phyloP scores from a whole-genome alignment of 495 filamentous ascomycete species.

The Xylaria castorea region DNA sequence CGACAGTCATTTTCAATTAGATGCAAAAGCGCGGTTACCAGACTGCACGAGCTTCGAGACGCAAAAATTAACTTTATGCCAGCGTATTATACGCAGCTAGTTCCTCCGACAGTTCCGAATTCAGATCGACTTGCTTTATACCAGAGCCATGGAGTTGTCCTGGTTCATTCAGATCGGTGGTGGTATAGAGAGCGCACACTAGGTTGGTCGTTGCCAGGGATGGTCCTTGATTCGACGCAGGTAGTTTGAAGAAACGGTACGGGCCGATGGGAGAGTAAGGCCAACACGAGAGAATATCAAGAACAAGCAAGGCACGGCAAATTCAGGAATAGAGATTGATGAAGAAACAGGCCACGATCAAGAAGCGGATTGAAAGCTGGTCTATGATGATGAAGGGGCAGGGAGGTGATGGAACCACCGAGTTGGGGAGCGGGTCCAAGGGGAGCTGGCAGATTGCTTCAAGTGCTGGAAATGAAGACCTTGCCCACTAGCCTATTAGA shows the following conservation, averaged over 20 bases:
- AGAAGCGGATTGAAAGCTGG: conserved; percentile 41
- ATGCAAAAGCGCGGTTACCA: conserved; percentile 4
- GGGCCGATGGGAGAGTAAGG: conserved; percentile 12
- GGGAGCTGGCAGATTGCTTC: conserved; percentile 37
- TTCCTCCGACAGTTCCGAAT: conserved; percentile 28
- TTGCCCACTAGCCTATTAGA: conserved; percentile 44
- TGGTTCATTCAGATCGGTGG: conserved; percentile 38
- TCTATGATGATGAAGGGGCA: conserved; percentile 40
- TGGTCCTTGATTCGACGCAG: conserved; percentile 22
- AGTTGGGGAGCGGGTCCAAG: conserved; percentile 40
- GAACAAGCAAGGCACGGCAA: conserved; percentile 19
- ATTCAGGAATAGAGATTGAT: conserved; percentile 28
- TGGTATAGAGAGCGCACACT: conserved; percentile 7
- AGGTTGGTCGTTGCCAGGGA: conserved; percentile 14
- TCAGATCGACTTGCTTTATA: conserved; percentile 35
- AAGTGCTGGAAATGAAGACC: conserved; percentile 43
- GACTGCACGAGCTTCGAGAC: conserved; percentile 15
- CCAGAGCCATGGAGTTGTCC: conserved; percentile 38
- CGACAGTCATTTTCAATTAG: conserved; percentile 67
- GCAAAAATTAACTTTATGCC: conserved; percentile 19
- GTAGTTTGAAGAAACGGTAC: conserved; percentile 1
- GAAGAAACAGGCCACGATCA: conserved; percentile 39
- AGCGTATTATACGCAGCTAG: conserved; percentile 29
- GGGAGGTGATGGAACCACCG: conserved; percentile 41
- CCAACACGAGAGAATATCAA: conserved; percentile 4